Evolutionary conservation across 306 rosid genomes (phyloP).

Genomic region (Cucurbita ficifolia): DNA sequence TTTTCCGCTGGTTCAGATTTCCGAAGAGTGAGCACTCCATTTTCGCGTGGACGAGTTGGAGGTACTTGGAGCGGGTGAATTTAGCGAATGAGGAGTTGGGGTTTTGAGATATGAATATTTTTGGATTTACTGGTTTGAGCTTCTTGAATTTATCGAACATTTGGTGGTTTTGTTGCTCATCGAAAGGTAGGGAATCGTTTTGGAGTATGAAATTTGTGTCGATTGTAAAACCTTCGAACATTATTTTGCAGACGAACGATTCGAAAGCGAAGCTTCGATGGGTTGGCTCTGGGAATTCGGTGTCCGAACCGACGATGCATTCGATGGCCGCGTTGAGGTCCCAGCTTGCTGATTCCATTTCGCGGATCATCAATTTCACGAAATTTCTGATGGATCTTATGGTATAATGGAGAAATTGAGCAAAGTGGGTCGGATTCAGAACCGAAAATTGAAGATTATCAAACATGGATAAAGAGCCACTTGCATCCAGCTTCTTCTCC

Average conservation of each 20-base stretch:
- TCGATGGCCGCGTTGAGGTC: conserved; percentile 57
- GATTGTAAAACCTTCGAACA: conserved; percentile 64
- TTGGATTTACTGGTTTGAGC: conserved; percentile 33
- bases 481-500: conserved; percentile 49
- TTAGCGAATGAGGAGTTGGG: conserved; percentile 40
- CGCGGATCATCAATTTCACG: conserved; percentile 47
- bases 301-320: conserved; percentile 51
- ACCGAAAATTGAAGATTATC: conserved; percentile 25
- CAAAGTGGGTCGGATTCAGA: conserved; percentile 40
- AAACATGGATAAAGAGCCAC: conserved; percentile 47
- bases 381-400: conserved; percentile 38
- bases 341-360: conserved; percentile 85
- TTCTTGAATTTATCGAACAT: conserved; percentile 54
- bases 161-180: conserved; percentile 1
- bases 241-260: conserved; percentile 52
- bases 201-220: conserved; percentile 26
- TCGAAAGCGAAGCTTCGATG: conserved; percentile 56
- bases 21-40: conserved; percentile 97
- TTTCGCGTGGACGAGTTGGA: conserved; percentile 64
- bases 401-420: conserved; percentile 37
- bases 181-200: conserved; percentile 12
- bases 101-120: conserved; percentile 27
- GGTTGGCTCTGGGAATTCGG: conserved; percentile 30
- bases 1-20: conserved; percentile 64
- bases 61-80: conserved; percentile 52